phyloP scores from a whole-genome alignment of 108 stramenopile species.

The Cyclotella sp. region DNA sequence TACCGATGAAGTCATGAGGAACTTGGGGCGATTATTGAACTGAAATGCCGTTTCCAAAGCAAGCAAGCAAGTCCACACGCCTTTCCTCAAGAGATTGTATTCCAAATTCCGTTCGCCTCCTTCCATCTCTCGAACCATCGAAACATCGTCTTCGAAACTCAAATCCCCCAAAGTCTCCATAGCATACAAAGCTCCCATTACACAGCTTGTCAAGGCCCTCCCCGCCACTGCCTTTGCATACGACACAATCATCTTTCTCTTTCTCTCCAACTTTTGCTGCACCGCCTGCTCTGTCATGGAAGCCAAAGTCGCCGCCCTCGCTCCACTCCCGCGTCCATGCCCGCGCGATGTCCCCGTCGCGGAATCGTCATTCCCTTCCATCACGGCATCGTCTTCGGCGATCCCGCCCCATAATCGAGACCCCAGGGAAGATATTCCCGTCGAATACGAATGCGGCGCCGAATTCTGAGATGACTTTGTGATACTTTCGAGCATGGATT shows the following conservation, averaged over 20 bases:
- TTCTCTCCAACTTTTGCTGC: conserved; percentile 17
- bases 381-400: not conserved
- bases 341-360: conserved; percentile 1
- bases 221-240: conserved; percentile 51
- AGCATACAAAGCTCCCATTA: conserved; percentile 42
- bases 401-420: conserved; percentile 1
- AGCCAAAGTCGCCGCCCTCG: not conserved
- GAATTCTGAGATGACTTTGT: conserved; percentile 33
- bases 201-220: conserved; percentile 43
- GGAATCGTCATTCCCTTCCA: not conserved
- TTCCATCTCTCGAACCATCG: not conserved
- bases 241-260: conserved; percentile 19
- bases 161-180: conserved; percentile 41
- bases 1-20: conserved; percentile 7
- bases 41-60: conserved; percentile 27
- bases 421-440: not conserved
- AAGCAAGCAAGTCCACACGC: conserved; percentile 13
- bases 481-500: conserved; percentile 37
- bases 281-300: not conserved
- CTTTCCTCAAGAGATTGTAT: conserved; percentile 14
- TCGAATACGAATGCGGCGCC: conserved; percentile 1
- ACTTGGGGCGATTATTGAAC: conserved; percentile 18
- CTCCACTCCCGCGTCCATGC: conserved; percentile 7
- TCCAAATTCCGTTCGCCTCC: not conserved
- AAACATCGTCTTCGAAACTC: not conserved